These are phyloP conservation scores for Candolleomyces efflorescens DNA, from an alignment of 768 basidiomycete genomes.

Conservation along the genomic window DNA sequence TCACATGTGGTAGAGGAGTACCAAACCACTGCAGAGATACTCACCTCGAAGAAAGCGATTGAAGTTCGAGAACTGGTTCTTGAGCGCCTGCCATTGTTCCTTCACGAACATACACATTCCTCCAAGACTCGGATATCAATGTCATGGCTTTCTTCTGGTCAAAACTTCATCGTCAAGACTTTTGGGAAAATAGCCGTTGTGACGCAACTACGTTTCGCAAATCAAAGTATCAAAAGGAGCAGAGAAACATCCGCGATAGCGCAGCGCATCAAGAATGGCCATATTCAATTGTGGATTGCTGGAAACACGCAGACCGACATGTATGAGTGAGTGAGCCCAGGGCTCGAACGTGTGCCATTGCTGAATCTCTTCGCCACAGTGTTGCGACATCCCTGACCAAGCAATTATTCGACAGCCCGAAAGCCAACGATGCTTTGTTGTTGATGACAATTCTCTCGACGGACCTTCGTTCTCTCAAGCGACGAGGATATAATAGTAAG, in stretches of 20 bases:
- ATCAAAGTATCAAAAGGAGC: constrained; percentile 42
- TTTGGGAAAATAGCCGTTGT: constrained; percentile 62
- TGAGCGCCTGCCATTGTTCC: constrained; percentile 84
- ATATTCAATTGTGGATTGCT: constrained; percentile 78
- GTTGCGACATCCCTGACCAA: constrained; percentile 83
- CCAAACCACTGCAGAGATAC: constrained; percentile 50
- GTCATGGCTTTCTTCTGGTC: constrained; percentile 58
- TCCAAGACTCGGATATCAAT: constrained; percentile 56
- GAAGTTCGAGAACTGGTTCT: constrained; percentile 63
- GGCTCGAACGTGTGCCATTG: background rate
- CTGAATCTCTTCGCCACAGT: constrained; percentile 35
- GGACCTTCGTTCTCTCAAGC: constrained; percentile 72
- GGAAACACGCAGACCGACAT: constrained; percentile 76
- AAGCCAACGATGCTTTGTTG: constrained; percentile 82
- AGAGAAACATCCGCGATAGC: constrained; percentile 77
- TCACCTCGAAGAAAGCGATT: constrained; percentile 39
- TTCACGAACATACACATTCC: constrained; percentile 81
- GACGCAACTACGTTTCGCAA: constrained; percentile 55
- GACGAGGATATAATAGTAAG: constrained; percentile 83
- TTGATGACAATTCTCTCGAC: constrained; percentile 95
- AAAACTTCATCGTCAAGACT: constrained; percentile 67
- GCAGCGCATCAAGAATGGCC: constrained; percentile 41
- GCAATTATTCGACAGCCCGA: constrained; percentile 69
- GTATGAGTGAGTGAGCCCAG: constrained; percentile 72
- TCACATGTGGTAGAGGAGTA: constrained; percentile 76